Evolutionary conservation across 179 eudicot species (phyloP), one percentile per base, ranked within the genome.

Genomic region (Pouteria campechiana): DNA sequence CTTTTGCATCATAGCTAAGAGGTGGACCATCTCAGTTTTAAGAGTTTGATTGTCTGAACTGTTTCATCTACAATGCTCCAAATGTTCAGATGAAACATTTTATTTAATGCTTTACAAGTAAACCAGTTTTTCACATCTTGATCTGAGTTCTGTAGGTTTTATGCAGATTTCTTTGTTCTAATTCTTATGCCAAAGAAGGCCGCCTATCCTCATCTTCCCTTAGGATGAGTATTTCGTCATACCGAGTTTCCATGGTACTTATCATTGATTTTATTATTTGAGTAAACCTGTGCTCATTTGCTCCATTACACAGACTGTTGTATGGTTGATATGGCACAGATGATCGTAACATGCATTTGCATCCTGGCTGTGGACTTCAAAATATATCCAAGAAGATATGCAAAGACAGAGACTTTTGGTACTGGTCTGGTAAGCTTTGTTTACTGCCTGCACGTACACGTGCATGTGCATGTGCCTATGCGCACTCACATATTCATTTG

Each of bases 381-480:
- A 48, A 68, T 87, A 73, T 92, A 75, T 50, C 99, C 99, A 42
- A 73, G 99, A 60, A 75, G 74, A 68, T 79, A 64, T 60, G 99
- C 96, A 13, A 92, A 92, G 72, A 80, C 99, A 15, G 98, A 92
- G 70, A 83, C 88, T 47, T 87, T 76, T 58, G 99, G 99, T 33
- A 75, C 85, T 60, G 67, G 96, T 57, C 61, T 83, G 94, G 99
- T 92, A 70, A 69, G 78, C 28, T 52, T 45, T 25, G 46, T 54
- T 37, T 3, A 25, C n/a, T n/a, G n/a, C n/a, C n/a, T n/a, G n/a
- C n/a, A n/a, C n/a, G n/a, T n/a, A n/a, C n/a, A n/a, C n/a, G n/a
- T n/a, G n/a, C n/a, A n/a, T n/a, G n/a, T n/a, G n/a, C n/a, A n/a
- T n/a, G n/a, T n/a, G n/a, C n/a, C n/a, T n/a, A n/a, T n/a, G n/a